Conservation (phyloP, 2,329 filamentous ascomycete genomes). For the Aspergillus sp. region DNA sequence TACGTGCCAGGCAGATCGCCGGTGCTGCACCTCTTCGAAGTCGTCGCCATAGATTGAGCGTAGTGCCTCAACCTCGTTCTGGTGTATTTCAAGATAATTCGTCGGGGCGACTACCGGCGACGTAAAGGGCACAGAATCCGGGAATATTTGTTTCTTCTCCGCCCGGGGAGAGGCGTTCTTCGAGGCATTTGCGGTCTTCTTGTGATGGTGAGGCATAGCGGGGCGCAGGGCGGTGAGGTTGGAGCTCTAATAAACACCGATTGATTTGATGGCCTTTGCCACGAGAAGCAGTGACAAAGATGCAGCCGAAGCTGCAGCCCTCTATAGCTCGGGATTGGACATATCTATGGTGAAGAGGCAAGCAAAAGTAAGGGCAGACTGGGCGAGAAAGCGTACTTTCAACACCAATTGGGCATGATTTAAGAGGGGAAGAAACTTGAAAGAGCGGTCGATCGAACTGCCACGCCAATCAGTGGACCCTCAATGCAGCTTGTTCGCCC, state of each 20-base stretch:
- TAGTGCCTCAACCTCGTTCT: slow-evolving; percentile 82
- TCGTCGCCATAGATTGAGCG: slow-evolving; percentile 89
- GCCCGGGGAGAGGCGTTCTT: slow-evolving; percentile 34
- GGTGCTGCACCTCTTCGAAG: slow-evolving; percentile 71
- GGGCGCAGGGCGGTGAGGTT: slow-evolving; percentile 33
- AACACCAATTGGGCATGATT: slow-evolving; percentile 8
- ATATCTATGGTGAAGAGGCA: slow-evolving; percentile 22
- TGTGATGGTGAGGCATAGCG: slow-evolving; percentile 48
- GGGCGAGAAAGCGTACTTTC: slow-evolving; percentile 8
- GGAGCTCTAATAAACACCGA: slow-evolving; percentile 24
- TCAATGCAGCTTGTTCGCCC: slow-evolving; percentile 2
- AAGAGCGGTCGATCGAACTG: slow-evolving; percentile 19
- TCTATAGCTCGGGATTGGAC: slow-evolving; percentile 33
- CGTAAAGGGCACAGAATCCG: slow-evolving; percentile 31
- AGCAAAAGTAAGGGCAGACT: slow-evolving; percentile 5
- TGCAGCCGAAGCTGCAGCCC: slow-evolving; percentile 46
- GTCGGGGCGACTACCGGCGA: slow-evolving; percentile 42
- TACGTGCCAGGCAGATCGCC: slow-evolving; percentile 81
- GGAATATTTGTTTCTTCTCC: slow-evolving; percentile 30
- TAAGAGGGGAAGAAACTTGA: slow-evolving; percentile 6
- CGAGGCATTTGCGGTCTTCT: slow-evolving; percentile 39
- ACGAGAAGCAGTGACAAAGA: slow-evolving; percentile 33
- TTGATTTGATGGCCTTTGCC: slow-evolving; percentile 28
- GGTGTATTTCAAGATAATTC: slow-evolving; percentile 80
- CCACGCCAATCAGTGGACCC: background rate